Evolutionary conservation across 208 protist genomes (phyloP).

Genomic region (Wallacemonas sp.): DNA sequence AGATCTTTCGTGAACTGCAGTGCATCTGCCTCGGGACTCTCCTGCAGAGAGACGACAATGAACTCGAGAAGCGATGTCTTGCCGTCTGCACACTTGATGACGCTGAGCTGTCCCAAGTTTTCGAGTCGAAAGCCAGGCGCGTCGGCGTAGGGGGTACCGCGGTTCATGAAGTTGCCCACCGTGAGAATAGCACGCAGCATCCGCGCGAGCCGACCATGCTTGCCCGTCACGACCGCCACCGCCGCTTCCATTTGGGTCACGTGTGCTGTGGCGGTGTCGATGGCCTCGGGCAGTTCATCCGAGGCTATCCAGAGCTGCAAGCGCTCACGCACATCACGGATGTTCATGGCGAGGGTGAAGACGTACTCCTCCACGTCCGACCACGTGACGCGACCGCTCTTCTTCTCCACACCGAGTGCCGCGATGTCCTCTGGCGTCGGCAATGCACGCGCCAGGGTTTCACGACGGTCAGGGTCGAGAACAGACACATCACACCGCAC

Average conservation of each 20-base stretch:
- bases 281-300: conserved; percentile 48
- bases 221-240: conserved; percentile 38
- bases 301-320: conserved; percentile 63
- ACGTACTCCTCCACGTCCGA: conserved; percentile 67
- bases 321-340: conserved; percentile 66
- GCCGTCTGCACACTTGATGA: conserved; percentile 73
- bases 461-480: conserved; percentile 43
- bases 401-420: conserved; percentile 42
- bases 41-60: conserved; percentile 50
- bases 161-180: conserved; percentile 78
- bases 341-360: conserved; percentile 45
- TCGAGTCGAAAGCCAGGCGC: conserved; percentile 73
- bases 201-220: conserved; percentile 49
- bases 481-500: conserved; percentile 47
- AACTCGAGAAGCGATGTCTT: conserved; percentile 76
- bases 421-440: conserved; percentile 55
- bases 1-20: conserved; percentile 60
- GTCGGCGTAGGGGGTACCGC: conserved; percentile 57
- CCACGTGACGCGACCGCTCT: conserved; percentile 42
- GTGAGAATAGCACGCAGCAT: conserved; percentile 55
- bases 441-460: conserved; percentile 42
- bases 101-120: conserved; percentile 63
- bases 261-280: conserved; percentile 33
- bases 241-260: conserved; percentile 56
- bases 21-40: conserved; percentile 25